Evolutionary conservation across 2,329 filamentous ascomycete genomes (phyloP), one percentile per base, ranked within the genome.

Genomic region (Alternaria arborescens): DNA sequence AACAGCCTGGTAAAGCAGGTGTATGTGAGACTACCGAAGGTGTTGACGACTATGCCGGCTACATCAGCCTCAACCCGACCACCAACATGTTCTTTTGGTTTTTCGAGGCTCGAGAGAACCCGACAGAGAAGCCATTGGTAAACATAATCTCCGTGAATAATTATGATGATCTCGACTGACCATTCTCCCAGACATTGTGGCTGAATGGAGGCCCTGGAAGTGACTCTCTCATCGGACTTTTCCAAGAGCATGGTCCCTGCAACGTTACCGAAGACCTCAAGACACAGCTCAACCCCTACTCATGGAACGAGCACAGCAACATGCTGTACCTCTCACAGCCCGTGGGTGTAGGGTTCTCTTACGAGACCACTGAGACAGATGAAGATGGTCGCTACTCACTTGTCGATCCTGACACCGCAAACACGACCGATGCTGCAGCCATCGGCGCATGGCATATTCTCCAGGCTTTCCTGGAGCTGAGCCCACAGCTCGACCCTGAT

Each of bases 211-310:
- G 83, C 0, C 84, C 84, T 0, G 86, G 86, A 52, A 59, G 55
- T 53, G 58, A 83, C 61, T 85, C 82, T 10, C 77, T 88, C 70
- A 84, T 87, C 60, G 85, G 86, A 1, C 70, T 88, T 3, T 87
- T 88, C 61, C 81, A 86, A 52, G 74, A 73, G 47, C 65, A 70
- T 50, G 69, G 69, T 4, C 69, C 69, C 18, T 71, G 69, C 57
- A 71, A 71, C 36, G 64, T 71, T 8, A 79, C 80, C 18, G 76
- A 80, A 44, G 76, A 76, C 26, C 62, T 73, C 52, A 77, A 73
- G 63, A 78, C 69, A 3, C 72, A 74, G 52, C 66, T 64, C 32
- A 81, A 80, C 32, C 77, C 78, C 1, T 74, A 79, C 55, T 74
- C 74, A 3, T 80, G 78, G 78, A 80, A 79, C 48, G 76, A 79